These are phyloP conservation scores for Globisporangium recalcitrans DNA, from an alignment of 352 stramenopile species.

Conservation along the genomic window DNA sequence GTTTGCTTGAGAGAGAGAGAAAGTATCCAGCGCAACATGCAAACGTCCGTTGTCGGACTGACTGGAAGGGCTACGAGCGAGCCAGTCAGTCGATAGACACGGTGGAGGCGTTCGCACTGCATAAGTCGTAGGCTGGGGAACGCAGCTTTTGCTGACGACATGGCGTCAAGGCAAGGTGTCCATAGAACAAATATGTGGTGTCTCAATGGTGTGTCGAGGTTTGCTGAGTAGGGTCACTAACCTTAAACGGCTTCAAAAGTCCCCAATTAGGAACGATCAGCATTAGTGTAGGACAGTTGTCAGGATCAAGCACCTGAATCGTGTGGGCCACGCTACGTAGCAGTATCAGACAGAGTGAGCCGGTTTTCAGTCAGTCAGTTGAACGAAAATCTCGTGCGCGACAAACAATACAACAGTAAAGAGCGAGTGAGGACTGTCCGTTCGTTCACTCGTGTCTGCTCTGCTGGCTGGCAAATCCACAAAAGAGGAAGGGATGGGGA, in stretches of 20 bases:
- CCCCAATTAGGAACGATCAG: too few species aligned
- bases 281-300: not conserved
- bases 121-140: not conserved
- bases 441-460: not conserved
- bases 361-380: constrained; percentile 4
- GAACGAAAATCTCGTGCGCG: constrained; percentile 10
- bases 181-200: not conserved
- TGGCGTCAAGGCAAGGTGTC: not conserved
- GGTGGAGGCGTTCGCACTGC: not conserved
- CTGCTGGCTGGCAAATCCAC: not conserved
- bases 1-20: not conserved
- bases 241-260: too few species aligned
- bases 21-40: not conserved
- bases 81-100: not conserved
- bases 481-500: not conserved
- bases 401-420: not conserved
- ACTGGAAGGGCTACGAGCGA: not conserved
- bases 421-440: not conserved
- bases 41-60: not conserved
- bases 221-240: too few species aligned
- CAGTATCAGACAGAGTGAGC: constrained; percentile 3
- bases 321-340: not conserved
- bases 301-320: not conserved
- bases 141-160: not conserved
- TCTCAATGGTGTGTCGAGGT: too few species aligned